phyloP scores from a whole-genome alignment of 2,329 filamentous ascomycete species.

The Calcarisporium arbuscula region DNA sequence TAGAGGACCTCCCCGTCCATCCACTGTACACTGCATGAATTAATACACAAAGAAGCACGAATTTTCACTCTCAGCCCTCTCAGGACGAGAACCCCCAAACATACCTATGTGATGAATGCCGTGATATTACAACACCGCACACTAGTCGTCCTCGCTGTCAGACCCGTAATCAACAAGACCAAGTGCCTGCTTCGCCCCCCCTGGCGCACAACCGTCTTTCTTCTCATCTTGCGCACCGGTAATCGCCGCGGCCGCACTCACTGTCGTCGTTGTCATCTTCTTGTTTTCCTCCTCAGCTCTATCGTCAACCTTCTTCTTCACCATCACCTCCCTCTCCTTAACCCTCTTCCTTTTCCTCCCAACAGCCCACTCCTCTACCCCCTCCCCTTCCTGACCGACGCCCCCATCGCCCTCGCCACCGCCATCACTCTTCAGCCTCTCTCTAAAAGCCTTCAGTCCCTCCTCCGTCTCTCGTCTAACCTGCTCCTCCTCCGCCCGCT shows the following conservation, averaged over 20 bases:
- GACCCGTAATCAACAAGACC: constrained; percentile 52
- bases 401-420: constrained; percentile 9
- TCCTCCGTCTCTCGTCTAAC: constrained; percentile 50
- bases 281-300: constrained; percentile 8
- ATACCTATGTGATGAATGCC: no score
- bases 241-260: constrained; percentile 2
- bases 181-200: constrained; percentile 19
- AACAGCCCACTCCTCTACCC: constrained; percentile 26
- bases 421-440: constrained; percentile 35
- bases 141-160: constrained; percentile 35
- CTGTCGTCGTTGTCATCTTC: constrained; percentile 11
- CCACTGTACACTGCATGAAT: constrained; percentile 4
- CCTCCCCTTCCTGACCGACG: constrained; percentile 15
- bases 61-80: no score
- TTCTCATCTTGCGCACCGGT: constrained; percentile 4
- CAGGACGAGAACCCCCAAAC: no score
- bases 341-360: constrained; percentile 31
- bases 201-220: constrained; percentile 3
- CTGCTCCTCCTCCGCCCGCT: constrained; percentile 47
- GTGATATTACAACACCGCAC: no score
- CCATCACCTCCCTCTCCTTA: constrained; percentile 26
- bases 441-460: constrained; percentile 49
- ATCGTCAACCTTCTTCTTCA: constrained; percentile 18
- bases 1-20: no score
- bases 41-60: no score